Evolutionary conservation across 2,329 filamentous ascomycete genomes (phyloP).

Genomic region (Exophiala xenobiotica): DNA sequence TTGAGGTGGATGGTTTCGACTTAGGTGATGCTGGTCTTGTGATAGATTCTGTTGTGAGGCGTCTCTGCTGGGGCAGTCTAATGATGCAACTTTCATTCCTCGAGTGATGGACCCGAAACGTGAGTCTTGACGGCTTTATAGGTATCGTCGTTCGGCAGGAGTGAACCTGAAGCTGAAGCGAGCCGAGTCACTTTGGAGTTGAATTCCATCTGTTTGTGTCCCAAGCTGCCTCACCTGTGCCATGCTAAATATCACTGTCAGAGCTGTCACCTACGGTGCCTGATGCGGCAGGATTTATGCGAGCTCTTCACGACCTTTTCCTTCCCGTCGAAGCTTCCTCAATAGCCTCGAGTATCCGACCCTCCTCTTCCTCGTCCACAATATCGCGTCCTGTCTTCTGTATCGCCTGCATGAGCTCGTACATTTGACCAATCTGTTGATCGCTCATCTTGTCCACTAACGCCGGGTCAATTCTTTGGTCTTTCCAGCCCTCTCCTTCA

Average conservation of each 20-base stretch:
- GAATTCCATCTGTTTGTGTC: neutral
- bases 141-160: neutral
- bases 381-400: slow-evolving; percentile 52
- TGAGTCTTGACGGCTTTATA: no score
- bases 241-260: slow-evolving; percentile 3
- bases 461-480: slow-evolving; percentile 69
- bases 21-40: neutral
- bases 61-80: no score
- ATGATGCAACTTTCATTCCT: no score
- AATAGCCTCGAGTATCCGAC: slow-evolving; percentile 34
- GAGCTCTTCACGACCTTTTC: slow-evolving; percentile 11
- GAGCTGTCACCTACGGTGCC: no score
- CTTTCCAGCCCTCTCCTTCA: slow-evolving; percentile 82
- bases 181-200: no score
- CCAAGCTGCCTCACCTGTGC: neutral
- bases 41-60: neutral
- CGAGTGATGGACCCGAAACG: no score
- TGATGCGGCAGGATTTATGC: neutral
- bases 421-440: slow-evolving; percentile 88
- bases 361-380: slow-evolving; percentile 42
- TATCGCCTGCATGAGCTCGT: slow-evolving; percentile 89
- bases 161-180: no score
- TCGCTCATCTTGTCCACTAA: slow-evolving; percentile 93
- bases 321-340: slow-evolving; percentile 22
- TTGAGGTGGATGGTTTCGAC: neutral